Evolutionary conservation across 805 yeast genomes (phyloP).

Genomic region (Barnettozyma wickerhamii): DNA sequence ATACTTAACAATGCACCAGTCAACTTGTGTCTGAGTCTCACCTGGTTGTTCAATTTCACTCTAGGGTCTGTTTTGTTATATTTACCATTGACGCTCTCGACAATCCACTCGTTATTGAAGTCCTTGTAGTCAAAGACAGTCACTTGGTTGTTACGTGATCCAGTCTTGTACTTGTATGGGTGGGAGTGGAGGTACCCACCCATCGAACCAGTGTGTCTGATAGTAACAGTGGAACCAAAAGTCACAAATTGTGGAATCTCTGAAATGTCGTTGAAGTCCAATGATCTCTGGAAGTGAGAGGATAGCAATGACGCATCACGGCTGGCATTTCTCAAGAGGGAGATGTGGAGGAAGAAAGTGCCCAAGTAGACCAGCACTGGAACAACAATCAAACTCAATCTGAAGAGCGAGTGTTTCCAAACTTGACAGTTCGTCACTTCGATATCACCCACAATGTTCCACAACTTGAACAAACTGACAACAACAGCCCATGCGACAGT

Average conservation of each 20-base stretch:
- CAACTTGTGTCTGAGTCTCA: conserved; percentile 64
- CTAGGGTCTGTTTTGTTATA: conserved; percentile 29
- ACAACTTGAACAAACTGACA: conserved; percentile 42
- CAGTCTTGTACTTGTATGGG: conserved; percentile 53
- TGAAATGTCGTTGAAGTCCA: conserved; percentile 38
- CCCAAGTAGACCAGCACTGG: conserved; percentile 58
- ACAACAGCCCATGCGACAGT: conserved; percentile 62
- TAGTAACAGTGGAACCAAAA: conserved; percentile 65
- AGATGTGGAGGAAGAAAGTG: conserved; percentile 55
- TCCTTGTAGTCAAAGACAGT: conserved; percentile 63
- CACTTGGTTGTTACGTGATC: conserved; percentile 75
- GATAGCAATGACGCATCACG: conserved; percentile 64
- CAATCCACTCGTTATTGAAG: conserved; percentile 65
- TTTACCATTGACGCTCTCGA: conserved; percentile 39
- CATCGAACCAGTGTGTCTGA: conserved; percentile 64
- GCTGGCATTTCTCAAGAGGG: conserved; percentile 35
- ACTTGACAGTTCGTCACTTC: conserved; percentile 36
- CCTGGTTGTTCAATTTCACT: conserved; percentile 32
- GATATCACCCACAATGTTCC: conserved; percentile 71
- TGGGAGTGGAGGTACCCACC: conserved; percentile 86
- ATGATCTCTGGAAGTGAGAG: conserved; percentile 61
- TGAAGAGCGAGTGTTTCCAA: conserved; percentile 35
- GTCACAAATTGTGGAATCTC: conserved; percentile 59
- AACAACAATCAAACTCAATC: conserved; percentile 41
- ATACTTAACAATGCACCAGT: conserved; percentile 71